Evolutionary conservation across 108 stramenopile species (phyloP), one percentile per base, ranked within the genome.

Genomic region (Fistulifera pelliculosa): DNA sequence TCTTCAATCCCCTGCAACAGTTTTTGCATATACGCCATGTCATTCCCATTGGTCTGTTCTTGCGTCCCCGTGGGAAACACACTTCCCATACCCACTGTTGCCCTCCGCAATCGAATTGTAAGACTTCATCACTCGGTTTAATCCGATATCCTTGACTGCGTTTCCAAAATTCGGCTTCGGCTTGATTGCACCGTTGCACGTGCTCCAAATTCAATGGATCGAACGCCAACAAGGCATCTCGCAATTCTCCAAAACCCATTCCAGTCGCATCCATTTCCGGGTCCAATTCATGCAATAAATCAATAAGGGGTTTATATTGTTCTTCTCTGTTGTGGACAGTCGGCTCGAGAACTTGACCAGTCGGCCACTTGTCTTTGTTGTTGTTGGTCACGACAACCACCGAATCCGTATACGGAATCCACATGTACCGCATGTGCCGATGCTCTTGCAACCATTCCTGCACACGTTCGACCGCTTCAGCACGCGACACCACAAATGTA

Each of bases 51-150:
- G 38, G 75, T 87, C 14, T 61, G 16, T 14, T 79, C 73, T 31
- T 85, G 72, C 7, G 92, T 80, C 7, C 96, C 95, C 3, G 73
- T 78, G 91, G 88, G 42, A 99, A 93, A 41, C 86, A 89, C 17
- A 97, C 93, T 74, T 99, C 98, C 47, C 72, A 80, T 13, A 99
- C 98, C 91, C 94, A 94, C 68, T 99, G 98, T 75, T 97, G 90
- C 13, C 98, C 98, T 14, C 98, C 98, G 66, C 98, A 99, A 70
- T 99, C 98, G 64, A 99, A 99, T 31, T 95, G 94, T 5, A 99
- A 81, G 41, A 87, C 58, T 55, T 90, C 52, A 57, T 90, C 87
- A 35, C 83, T 88, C 17, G 88, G 86, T 17, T 65, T 56, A n/a
- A 73, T 70, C 42, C 76, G 76, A 52, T 81, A 76, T 49, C 94